A percentile compares a stretch with the other conserved stretches of the same genome.
Conservation (phyloP, 176 grass and related monocot genomes). For the Elaeis guineensis region DNA sequence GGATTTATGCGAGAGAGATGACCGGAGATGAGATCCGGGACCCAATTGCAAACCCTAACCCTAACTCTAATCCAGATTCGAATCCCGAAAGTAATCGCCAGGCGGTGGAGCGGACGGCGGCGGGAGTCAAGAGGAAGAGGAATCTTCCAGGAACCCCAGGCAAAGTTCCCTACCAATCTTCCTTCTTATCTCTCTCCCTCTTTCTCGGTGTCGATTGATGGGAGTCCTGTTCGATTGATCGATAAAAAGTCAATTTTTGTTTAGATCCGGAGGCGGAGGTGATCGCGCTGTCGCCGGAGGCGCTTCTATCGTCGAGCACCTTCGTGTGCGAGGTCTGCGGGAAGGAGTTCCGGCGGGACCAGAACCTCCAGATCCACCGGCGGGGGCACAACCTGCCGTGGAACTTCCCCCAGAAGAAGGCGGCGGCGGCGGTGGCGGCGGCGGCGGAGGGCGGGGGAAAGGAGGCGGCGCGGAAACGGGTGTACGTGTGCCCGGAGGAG, state of each 20-base stretch:
- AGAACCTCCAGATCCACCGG: slow-evolving; percentile 9
- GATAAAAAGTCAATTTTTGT: too few relatives aligned
- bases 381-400: slow-evolving; percentile 8
- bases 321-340: slow-evolving; percentile 8
- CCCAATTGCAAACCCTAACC: too few relatives aligned
- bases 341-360: slow-evolving; percentile 8
- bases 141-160: slow-evolving; percentile 4
- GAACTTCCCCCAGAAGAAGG: slow-evolving; percentile 1
- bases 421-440: background rate
- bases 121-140: background rate
- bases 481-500: slow-evolving; percentile 11
- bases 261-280: slow-evolving; percentile 9
- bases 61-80: too few relatives aligned
- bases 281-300: slow-evolving; percentile 6
- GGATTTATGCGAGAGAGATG: too few relatives aligned
- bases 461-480: background rate
- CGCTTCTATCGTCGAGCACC: background rate
- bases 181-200: too few relatives aligned
- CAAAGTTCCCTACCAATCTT: too few relatives aligned
- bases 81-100: too few relatives aligned
- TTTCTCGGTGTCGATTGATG: too few relatives aligned
- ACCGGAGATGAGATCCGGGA: too few relatives aligned
- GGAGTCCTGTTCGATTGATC: background rate
- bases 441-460: background rate
- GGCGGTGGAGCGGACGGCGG: too few relatives aligned